Evolutionary conservation across 169 alveolate species (phyloP).

Genomic region (Cystoisospora suis): DNA sequence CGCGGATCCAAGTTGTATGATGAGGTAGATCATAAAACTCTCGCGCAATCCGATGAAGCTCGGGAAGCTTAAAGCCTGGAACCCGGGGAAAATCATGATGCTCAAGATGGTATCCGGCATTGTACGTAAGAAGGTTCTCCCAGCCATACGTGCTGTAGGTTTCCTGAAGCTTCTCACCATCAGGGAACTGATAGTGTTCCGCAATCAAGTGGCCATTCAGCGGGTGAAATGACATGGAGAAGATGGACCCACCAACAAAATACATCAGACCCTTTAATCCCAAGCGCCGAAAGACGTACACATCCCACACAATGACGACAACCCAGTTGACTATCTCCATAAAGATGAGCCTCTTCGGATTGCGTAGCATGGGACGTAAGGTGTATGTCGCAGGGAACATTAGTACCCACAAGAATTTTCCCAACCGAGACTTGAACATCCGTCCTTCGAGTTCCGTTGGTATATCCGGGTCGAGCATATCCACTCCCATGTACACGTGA

Average conservation of each 20-base stretch:
- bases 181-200: slow-evolving; percentile 78
- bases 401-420: slow-evolving; percentile 67
- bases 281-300: slow-evolving; percentile 35
- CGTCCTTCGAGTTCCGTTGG: slow-evolving; percentile 71
- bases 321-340: slow-evolving; percentile 71
- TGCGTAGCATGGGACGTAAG: slow-evolving; percentile 71
- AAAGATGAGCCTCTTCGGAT: slow-evolving; percentile 64
- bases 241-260: slow-evolving; percentile 67
- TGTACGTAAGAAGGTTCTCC: slow-evolving; percentile 73
- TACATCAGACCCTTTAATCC: slow-evolving; percentile 71
- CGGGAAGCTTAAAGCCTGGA: slow-evolving; percentile 75
- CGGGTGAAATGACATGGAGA: slow-evolving; percentile 78
- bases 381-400: slow-evolving; percentile 72
- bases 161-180: slow-evolving; percentile 71
- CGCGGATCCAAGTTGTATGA: slow-evolving; percentile 41
- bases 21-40: slow-evolving; percentile 77
- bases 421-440: slow-evolving; percentile 64
- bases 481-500: slow-evolving; percentile 72
- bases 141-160: slow-evolving; percentile 81
- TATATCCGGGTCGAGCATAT: slow-evolving; percentile 66
- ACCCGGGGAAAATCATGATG: slow-evolving; percentile 83
- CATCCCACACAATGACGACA: slow-evolving; percentile 58
- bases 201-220: slow-evolving; percentile 82
- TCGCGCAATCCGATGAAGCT: slow-evolving; percentile 68
- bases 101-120: slow-evolving; percentile 85